Percentiles rank a stretch among this genome's conserved stretches.
phyloP scores from a whole-genome alignment of 495 filamentous ascomycete genomes.

The Talaromyces ruber region DNA sequence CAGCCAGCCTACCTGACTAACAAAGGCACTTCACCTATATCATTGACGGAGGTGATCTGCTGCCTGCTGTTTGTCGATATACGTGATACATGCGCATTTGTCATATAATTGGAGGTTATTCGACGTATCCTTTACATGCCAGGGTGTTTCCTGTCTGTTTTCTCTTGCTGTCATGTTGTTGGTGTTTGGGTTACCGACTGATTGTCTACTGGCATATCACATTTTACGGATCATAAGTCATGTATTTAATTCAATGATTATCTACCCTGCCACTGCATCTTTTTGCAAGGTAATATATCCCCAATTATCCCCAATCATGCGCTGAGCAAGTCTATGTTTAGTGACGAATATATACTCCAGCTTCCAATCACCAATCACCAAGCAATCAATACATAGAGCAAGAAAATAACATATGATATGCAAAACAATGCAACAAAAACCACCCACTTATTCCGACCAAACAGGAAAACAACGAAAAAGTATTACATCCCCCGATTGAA shows the following conservation, averaged over 20 bases:
- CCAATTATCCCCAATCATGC: not conserved
- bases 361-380: not conserved
- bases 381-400: not conserved
- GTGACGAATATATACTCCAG: not conserved
- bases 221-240: slow-evolving; percentile 3
- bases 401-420: not conserved
- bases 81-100: not conserved
- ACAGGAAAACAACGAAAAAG: not conserved
- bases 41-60: not conserved
- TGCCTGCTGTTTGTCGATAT: not conserved
- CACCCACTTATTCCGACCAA: not conserved
- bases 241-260: slow-evolving; percentile 2
- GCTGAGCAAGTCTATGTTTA: not conserved
- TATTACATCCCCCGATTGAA: slow-evolving; percentile 83
- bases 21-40: not conserved
- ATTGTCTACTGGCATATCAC: not conserved
- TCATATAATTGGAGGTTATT: not conserved
- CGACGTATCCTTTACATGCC: not conserved
- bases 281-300: not conserved
- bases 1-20: not conserved
- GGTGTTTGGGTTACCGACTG: slow-evolving; percentile 2
- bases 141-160: not conserved
- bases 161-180: not conserved
- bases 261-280: not conserved
- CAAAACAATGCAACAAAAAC: not conserved